Percentiles rank a stretch among this genome's conserved stretches.
Conservation (phyloP, 192 early-diverging fungal genomes). For the Fimicolochytrium jonesii region DNA sequence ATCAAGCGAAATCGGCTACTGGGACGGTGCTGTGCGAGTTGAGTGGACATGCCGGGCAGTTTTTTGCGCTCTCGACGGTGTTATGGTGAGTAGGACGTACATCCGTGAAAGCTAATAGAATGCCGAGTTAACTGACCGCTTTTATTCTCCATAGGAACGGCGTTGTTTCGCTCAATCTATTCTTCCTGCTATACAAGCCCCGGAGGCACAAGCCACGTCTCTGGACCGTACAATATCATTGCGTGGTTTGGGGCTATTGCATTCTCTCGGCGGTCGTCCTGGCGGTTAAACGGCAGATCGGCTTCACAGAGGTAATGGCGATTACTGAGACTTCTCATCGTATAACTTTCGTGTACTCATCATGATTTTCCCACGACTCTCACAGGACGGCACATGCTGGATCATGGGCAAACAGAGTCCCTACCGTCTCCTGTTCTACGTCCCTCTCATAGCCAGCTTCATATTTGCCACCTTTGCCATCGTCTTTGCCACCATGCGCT, state of each 20-base stretch:
- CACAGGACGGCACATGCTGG: constrained; percentile 20
- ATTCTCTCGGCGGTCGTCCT: constrained; percentile 2
- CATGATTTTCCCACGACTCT: no score
- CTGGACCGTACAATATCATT: neutral
- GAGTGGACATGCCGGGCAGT: constrained; percentile 9
- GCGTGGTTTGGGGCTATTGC: constrained; percentile 10
- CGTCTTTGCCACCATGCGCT: neutral
- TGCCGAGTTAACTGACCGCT: neutral
- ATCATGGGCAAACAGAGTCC: constrained; percentile 10
- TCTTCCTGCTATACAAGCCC: constrained; percentile 1
- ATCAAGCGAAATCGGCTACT: neutral
- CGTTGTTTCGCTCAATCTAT: constrained; percentile 13
- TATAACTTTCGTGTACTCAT: no score
- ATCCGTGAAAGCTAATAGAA: neutral
- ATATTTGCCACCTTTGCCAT: constrained; percentile 2
- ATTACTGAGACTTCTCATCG: no score
- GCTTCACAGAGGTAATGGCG: neutral
- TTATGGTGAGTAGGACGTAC: neutral
- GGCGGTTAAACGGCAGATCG: constrained; percentile 1
- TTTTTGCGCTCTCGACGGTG: constrained; percentile 13
- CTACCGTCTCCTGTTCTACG: constrained; percentile 13
- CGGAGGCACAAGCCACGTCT: constrained; percentile 4
- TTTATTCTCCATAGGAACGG: constrained; percentile 8
- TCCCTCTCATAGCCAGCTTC: constrained; percentile 2
- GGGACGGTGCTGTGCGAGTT: constrained; percentile 4